These are phyloP conservation scores for Paramecium sonneborni DNA, from an alignment of 73 alveolate genomes.

Conservation along the genomic window DNA sequence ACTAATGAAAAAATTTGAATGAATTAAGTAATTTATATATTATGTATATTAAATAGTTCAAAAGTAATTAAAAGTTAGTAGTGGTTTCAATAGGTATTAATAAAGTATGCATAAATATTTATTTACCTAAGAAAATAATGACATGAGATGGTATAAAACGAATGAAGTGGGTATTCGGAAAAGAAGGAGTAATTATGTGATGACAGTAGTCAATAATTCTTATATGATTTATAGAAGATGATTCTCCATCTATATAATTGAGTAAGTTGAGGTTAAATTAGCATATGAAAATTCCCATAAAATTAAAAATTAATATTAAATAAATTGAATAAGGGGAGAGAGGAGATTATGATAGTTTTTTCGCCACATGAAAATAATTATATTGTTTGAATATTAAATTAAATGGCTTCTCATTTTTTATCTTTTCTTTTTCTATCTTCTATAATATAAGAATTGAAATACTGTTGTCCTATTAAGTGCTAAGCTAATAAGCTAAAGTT, in stretches of 20 bases:
- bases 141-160: not conserved
- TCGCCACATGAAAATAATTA: not conserved
- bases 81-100: not conserved
- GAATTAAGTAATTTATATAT: not conserved
- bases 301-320: not conserved
- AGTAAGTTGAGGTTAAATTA: not conserved
- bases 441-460: conserved; percentile 2
- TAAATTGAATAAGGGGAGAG: not conserved
- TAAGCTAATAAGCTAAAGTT: conserved; percentile 56
- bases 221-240: not conserved
- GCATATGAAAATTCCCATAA: not conserved
- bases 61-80: not conserved
- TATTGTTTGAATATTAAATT: not conserved
- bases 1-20: not conserved
- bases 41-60: not conserved
- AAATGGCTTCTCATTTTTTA: conserved; percentile 31
- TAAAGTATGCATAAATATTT: not conserved
- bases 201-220: not conserved
- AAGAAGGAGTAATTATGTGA: not conserved
- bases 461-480: not conserved
- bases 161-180: not conserved
- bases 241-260: not conserved
- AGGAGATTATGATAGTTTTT: not conserved
- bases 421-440: conserved; percentile 14
- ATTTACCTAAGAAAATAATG: not conserved